Evolutionary conservation across 2,329 filamentous ascomycete genomes (phyloP).

Genomic region (Fusarium neocosmosporiellum): DNA sequence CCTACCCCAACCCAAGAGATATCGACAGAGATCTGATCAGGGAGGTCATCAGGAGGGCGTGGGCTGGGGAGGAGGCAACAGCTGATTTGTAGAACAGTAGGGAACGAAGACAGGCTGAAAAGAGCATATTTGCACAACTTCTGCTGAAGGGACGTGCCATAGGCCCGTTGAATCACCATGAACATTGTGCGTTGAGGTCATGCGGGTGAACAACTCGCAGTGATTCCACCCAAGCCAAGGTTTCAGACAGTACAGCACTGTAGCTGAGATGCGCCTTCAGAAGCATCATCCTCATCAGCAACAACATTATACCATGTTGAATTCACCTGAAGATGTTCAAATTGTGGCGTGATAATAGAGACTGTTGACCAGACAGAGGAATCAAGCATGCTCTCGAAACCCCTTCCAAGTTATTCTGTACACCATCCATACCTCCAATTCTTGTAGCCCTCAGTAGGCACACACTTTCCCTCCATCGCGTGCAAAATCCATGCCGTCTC

Average conservation of each 20-base stretch:
- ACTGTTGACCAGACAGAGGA: not conserved
- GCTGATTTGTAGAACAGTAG: conserved; percentile 11
- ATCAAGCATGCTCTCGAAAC: not conserved
- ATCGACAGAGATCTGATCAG: conserved; percentile 63
- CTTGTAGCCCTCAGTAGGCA: not conserved
- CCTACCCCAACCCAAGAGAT: conserved; percentile 69
- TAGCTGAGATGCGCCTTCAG: no score
- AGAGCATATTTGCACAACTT: not conserved
- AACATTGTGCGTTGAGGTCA: no score
- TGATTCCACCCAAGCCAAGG: no score
- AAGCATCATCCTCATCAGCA: no score
- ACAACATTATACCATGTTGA: not conserved
- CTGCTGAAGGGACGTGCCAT: not conserved
- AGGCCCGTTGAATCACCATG: no score
- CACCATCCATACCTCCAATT: not conserved
- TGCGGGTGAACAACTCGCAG: no score
- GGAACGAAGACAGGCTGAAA: not conserved
- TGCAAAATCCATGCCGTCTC: not conserved
- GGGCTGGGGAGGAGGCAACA: conserved; percentile 67
- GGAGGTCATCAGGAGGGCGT: conserved; percentile 69
- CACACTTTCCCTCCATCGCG: not conserved
- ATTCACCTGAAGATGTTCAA: not conserved
- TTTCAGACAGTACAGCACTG: no score
- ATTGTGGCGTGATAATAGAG: not conserved
- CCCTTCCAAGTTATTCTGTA: not conserved